These are phyloP conservation scores for Phoma sp. DNA, from an alignment of 2,329 filamentous ascomycete genomes.

Conservation along the genomic window DNA sequence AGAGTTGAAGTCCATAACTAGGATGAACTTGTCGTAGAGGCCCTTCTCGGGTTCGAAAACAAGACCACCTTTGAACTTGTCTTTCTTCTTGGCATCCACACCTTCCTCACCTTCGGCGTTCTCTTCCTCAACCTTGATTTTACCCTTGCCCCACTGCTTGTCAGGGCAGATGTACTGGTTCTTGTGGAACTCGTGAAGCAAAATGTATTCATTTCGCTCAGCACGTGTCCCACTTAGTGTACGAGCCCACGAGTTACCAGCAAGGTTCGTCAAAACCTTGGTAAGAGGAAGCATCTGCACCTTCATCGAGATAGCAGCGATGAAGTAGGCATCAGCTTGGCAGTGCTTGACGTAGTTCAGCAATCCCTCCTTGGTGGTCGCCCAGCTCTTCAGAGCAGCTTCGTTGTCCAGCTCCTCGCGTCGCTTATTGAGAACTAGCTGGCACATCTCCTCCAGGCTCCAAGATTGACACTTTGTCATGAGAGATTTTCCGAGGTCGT, in stretches of 20 bases:
- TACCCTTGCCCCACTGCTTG: slow-evolving; percentile 82
- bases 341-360: slow-evolving; percentile 95
- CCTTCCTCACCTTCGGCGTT: slow-evolving; percentile 72
- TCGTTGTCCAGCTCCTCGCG: slow-evolving; percentile 91
- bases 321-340: slow-evolving; percentile 94
- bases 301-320: slow-evolving; percentile 86
- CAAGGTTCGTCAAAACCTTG: slow-evolving; percentile 94
- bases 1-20: slow-evolving; percentile 99
- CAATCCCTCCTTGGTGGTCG: slow-evolving; percentile 79
- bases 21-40: slow-evolving; percentile 95
- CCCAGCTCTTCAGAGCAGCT: slow-evolving; percentile 84
- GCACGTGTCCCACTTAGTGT: slow-evolving; percentile 95
- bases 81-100: slow-evolving; percentile 88
- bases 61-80: slow-evolving; percentile 98
- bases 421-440: slow-evolving; percentile 79
- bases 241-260: slow-evolving; percentile 97
- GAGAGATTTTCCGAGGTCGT: slow-evolving; percentile 94
- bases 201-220: slow-evolving; percentile 98
- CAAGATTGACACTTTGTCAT: slow-evolving; percentile 98
- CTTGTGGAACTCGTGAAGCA: slow-evolving; percentile 93
- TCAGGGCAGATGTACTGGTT: slow-evolving; percentile 99
- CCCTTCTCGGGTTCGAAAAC: slow-evolving; percentile 98
- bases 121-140: slow-evolving; percentile 76
- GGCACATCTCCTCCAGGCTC: slow-evolving; percentile 98
- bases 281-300: slow-evolving; percentile 93